Base-by-base conservation (phyloP, 2,329 filamentous ascomycete genomes). In the Emericellopsis cladophorae region DNA sequence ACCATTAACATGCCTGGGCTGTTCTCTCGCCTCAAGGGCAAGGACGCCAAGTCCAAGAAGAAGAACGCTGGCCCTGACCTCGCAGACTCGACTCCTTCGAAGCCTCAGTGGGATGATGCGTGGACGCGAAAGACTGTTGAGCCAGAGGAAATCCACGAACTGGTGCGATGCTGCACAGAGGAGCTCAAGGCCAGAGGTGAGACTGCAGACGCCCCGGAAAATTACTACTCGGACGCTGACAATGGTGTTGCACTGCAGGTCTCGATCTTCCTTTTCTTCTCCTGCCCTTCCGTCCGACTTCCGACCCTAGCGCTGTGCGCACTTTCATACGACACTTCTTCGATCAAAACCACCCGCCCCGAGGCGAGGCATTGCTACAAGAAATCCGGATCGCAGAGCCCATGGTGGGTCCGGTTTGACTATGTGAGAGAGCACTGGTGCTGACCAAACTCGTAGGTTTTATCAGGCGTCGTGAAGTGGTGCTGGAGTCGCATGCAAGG, bases 391-490 rank as follows among this genome's bases (percentile, higher is more conserved):
- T 98, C 66, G 86, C 84, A 22, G 90, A 95, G 61, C 88, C 90
- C 44, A 87, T 95, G 82, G 90, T 95, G 71, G 49, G 77, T 53
- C 12, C 26, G 18, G 26, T 22, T 14, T 26, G 23, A 7, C 16
- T 9, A 4, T 31, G 10, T n/a, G 11, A 34, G 15, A 31, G 15
- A 26, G 7, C 12, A n/a, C 22, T 31, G 12, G 15, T 22, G 37
- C 23, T 31, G 51, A 40, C 39, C 38, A 36, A 18, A 32, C 24
- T 12, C 6, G 9, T 47, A 95, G 87, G 88, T 94, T 42, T 75
- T 98, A 41, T 89, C 88, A 48, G 92, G 89, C 52, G 88, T 95
- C 34, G 72, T 92, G 48, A 98, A 96, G 68, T 98, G 92, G 92
- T 96, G 90, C 61, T 98, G 92, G 92, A 89, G 86, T 58, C 79